Base-by-base conservation (phyloP, 208 protist genomes). In the Spongospora subterranea region DNA sequence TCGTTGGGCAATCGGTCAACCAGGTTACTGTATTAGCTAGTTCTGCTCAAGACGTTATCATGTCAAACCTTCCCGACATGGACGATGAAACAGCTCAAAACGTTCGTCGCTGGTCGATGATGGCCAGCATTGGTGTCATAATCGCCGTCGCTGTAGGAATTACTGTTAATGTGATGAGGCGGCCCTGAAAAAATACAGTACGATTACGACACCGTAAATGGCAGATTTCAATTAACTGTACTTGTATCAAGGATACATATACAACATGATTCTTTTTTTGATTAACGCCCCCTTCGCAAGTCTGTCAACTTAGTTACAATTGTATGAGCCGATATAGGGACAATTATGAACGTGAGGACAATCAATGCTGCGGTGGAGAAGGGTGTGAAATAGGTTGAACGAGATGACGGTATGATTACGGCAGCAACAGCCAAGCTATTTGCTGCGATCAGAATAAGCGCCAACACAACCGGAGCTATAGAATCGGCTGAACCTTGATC, bases 1-100 rank as follows among this genome's bases (percentile, higher is more conserved):
- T 82, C 71, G 35, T 82, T n/a, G 35, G 71, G 35, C 71, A 82
- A n/a, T 35, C 71, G 35, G n/a, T 82, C n/a, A 82, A 82, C 71
- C 35, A 82, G 40, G 35, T 43, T n/a, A 43, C 71, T 6, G n/a
- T 43, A 13, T 6, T 82, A 6, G 71, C 71, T 43, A 20, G 17
- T 20, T 40, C 71, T n/a, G 71, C 40, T n/a, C 71, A 43, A 13
- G 71, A 82, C 17, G 17, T 43, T 6, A 43, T 82, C 71, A n/a
- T 35, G 6, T 6, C 6, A 20, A 82, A 45, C 13, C 71, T 82
- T 6, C 71, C 71, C 71, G 71, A 82, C 17, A 82, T 82, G 71
- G 40, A 35, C 6, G 71, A 82, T 6, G 17, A 82, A 24, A 6
- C 13, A 29, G 24, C 6, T 29, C 50, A 60, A 29, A 6, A 60